A percentile compares a stretch with the other conserved stretches of the same genome.
phyloP scores from a whole-genome alignment of 768 basidiomycete genomes.

The Tubosaeta brunneosetosa region DNA sequence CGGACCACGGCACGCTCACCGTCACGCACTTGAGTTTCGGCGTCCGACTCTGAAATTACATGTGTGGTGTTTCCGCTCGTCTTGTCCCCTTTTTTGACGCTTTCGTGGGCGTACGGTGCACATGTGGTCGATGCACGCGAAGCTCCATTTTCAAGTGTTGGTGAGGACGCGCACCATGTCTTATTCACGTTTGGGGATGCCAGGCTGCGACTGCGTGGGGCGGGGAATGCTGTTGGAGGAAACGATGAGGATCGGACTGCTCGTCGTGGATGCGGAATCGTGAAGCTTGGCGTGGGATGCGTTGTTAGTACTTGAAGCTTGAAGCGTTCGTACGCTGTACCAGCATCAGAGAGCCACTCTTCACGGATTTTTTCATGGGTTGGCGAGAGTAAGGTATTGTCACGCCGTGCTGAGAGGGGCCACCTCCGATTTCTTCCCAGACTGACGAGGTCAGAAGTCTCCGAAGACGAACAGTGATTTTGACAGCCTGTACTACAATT shows the following conservation, averaged over 20 bases:
- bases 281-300: background rate
- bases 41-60: constrained; percentile 1
- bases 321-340: no score
- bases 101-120: constrained; percentile 1
- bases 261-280: constrained; percentile 6
- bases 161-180: background rate
- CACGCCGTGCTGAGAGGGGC: no score
- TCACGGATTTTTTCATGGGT: no score
- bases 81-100: background rate
- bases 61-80: constrained; percentile 2
- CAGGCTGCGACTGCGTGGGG: constrained; percentile 22
- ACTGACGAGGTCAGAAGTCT: no score
- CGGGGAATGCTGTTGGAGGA: constrained; percentile 17
- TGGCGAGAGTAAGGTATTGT: no score
- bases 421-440: no score
- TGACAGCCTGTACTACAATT: no score
- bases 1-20: constrained; percentile 1
- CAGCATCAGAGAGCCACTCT: no score
- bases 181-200: background rate
- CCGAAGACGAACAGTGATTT: no score
- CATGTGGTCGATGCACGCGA: constrained; percentile 19
- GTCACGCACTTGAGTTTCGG: constrained; percentile 7
- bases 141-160: constrained; percentile 9
- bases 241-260: constrained; percentile 12
- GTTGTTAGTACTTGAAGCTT: no score